Conservation (phyloP, 23 red algal species). For the Agarophyton chilense region DNA sequence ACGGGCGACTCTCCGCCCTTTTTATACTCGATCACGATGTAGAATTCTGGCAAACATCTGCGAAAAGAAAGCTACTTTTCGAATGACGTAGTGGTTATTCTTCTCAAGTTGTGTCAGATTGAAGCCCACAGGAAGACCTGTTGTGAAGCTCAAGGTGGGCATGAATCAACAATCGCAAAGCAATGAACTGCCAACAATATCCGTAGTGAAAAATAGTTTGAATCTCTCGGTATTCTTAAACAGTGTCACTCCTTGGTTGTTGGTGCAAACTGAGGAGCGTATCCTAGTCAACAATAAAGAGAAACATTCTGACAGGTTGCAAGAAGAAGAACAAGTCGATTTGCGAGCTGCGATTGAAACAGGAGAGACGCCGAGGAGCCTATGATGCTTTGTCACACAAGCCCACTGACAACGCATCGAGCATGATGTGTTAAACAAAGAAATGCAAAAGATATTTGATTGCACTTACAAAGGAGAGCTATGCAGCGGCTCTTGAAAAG, state of each 20-base stretch:
- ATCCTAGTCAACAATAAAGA: background rate
- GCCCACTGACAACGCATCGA: background rate
- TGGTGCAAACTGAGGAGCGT: background rate
- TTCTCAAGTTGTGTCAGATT: no score
- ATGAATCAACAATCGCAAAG: conserved; percentile 12
- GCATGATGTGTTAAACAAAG: background rate
- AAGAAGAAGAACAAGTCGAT: background rate
- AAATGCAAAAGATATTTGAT: background rate
- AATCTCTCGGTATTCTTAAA: no score
- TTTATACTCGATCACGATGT: conserved; percentile 1
- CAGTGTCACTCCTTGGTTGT: no score
- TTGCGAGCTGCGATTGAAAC: background rate
- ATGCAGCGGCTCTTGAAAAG: background rate
- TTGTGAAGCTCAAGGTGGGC: background rate
- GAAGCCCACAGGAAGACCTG: background rate
- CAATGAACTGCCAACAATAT: no score
- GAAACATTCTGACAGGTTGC: background rate
- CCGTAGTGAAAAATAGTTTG: no score
- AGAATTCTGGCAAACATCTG: no score
- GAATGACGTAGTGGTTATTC: no score
- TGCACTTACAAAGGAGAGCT: background rate
- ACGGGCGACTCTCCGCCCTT: background rate
- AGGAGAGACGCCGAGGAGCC: background rate
- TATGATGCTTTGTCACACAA: background rate
- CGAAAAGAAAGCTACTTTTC: no score